A percentile compares a stretch with the other conserved stretches of the same genome.
These are phyloP conservation scores for Imleria badia DNA, from an alignment of 768 basidiomycete species.

Conservation along the genomic window DNA sequence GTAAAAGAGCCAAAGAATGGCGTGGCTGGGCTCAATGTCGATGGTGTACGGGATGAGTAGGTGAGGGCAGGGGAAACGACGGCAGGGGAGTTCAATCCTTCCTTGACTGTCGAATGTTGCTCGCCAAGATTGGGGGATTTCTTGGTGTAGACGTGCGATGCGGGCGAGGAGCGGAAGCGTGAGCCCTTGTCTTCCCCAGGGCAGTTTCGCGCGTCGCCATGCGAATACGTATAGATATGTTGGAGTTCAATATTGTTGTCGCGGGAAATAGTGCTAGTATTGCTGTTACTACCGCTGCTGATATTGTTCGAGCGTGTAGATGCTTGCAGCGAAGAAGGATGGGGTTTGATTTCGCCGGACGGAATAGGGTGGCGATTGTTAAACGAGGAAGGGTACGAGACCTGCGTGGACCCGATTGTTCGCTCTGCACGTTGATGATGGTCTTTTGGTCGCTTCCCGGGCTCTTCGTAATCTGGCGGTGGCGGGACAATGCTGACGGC, in stretches of 20 bases:
- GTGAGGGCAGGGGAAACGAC: constrained; percentile 68
- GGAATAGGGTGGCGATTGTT: constrained; percentile 7
- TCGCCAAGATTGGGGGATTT: constrained; percentile 12
- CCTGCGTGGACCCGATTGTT: constrained; percentile 3
- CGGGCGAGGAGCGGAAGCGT: constrained; percentile 8
- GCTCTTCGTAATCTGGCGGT: constrained; percentile 21
- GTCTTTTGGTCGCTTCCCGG: constrained; percentile 14
- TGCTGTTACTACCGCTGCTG: constrained; percentile 16
- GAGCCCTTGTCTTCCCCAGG: constrained; percentile 1
- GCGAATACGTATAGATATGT: constrained; percentile 26
- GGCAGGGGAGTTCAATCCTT: constrained; percentile 45
- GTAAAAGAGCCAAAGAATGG: constrained; percentile 66
- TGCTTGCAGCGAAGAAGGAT: constrained; percentile 16
- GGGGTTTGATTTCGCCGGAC: constrained; percentile 2
- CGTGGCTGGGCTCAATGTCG: constrained; percentile 68
- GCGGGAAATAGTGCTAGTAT: constrained; percentile 19
- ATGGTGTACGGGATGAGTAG: constrained; percentile 62
- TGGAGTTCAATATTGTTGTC: constrained; percentile 16
- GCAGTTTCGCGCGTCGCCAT: constrained; percentile 11
- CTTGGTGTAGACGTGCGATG: constrained; percentile 15
- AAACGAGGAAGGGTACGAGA: not conserved
- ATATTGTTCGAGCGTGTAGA: constrained; percentile 25
- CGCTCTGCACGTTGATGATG: constrained; percentile 9
- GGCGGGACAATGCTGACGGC: constrained; percentile 33
- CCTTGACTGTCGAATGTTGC: constrained; percentile 22